Evolutionary conservation across 169 alveolate genomes (phyloP).

Genomic region (Cryptosporidium felis): DNA sequence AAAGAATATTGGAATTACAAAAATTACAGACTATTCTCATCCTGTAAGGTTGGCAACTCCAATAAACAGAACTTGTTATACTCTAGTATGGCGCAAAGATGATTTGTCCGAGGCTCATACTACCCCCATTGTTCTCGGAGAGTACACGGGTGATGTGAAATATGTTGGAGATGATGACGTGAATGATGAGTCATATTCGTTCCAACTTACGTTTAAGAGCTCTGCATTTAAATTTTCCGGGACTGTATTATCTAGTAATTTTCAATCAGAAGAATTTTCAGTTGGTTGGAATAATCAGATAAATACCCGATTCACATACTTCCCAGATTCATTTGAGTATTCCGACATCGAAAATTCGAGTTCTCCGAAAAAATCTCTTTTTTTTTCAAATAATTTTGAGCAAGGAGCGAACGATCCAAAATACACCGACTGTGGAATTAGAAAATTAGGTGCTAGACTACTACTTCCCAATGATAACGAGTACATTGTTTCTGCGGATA

Average conservation of each 20-base stretch:
- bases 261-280: slow-evolving; percentile 16
- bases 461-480: slow-evolving; percentile 85
- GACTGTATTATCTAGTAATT: slow-evolving; percentile 1
- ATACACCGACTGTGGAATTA: slow-evolving; percentile 28
- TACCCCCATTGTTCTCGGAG: slow-evolving; percentile 49
- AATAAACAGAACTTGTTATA: slow-evolving; percentile 19
- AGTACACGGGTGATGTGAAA: slow-evolving; percentile 56
- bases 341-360: slow-evolving; percentile 25
- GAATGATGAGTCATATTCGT: slow-evolving; percentile 61
- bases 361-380: slow-evolving; percentile 7
- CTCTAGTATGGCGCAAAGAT: slow-evolving; percentile 22
- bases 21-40: slow-evolving; percentile 72
- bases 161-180: slow-evolving; percentile 67
- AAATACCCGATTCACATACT: not conserved
- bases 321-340: slow-evolving; percentile 13
- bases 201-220: slow-evolving; percentile 59
- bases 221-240: slow-evolving; percentile 50
- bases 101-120: slow-evolving; percentile 22
- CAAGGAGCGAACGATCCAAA: not conserved
- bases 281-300: not conserved
- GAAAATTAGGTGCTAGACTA: slow-evolving; percentile 54
- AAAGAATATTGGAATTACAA: slow-evolving; percentile 12
- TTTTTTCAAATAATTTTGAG: not conserved
- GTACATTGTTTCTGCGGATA: slow-evolving; percentile 86
- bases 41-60: slow-evolving; percentile 77